phyloP scores from a whole-genome alignment of 306 rosid species.

The Parietaria judaica region DNA sequence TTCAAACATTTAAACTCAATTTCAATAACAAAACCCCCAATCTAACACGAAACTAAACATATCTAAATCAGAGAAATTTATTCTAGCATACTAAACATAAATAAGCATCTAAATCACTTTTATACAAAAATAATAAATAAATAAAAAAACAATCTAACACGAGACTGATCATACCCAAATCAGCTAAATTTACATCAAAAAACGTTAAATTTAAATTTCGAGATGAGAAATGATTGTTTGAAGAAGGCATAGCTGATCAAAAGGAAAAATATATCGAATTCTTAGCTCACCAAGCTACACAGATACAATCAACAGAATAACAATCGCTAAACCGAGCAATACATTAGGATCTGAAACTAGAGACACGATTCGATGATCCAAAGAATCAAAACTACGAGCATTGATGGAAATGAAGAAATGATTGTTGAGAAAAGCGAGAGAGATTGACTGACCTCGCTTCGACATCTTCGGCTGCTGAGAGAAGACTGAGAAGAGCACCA shows the following conservation, averaged over 20 bases:
- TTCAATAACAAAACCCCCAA: background rate
- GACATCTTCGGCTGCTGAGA: conserved; percentile 33
- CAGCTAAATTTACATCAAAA: too few species aligned
- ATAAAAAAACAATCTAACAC: background rate
- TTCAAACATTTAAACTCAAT: background rate
- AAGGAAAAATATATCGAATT: too few species aligned
- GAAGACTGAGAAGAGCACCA: background rate
- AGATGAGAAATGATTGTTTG: too few species aligned
- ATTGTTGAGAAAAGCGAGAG: background rate
- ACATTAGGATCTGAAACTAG: background rate
- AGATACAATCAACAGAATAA: too few species aligned
- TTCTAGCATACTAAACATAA: too few species aligned
- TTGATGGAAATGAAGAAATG: background rate
- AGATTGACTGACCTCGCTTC: conserved; percentile 40
- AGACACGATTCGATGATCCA: background rate
- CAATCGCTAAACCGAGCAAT: too few species aligned
- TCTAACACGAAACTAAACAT: background rate
- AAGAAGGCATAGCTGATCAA: too few species aligned
- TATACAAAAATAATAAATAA: too few species aligned
- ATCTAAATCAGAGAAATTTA: background rate
- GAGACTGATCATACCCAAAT: too few species aligned
- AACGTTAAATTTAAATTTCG: too few species aligned
- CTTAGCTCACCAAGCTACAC: too few species aligned
- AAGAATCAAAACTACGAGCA: background rate
- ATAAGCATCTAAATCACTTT: too few species aligned